These are phyloP conservation scores for Pseudogymnoascus sp. DNA, from an alignment of 2,329 filamentous ascomycete species.

Conservation along the genomic window DNA sequence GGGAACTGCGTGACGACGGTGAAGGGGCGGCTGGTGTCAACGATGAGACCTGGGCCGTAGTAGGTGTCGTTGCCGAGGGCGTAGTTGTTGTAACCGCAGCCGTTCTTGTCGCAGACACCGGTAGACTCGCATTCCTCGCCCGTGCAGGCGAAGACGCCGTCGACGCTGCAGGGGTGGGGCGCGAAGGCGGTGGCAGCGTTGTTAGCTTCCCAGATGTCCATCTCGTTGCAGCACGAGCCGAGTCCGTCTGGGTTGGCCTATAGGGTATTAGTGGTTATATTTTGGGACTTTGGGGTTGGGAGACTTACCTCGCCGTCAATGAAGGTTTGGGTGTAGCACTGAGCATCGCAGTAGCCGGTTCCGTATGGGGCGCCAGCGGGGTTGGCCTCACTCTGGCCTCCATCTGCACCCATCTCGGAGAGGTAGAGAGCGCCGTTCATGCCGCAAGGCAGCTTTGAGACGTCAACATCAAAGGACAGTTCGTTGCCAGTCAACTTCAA, in stretches of 20 bases:
- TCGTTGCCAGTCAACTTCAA: slow-evolving; percentile 36
- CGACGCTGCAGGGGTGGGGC: slow-evolving; percentile 41
- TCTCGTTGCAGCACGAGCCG: slow-evolving; percentile 45
- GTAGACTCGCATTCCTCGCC: slow-evolving; percentile 34
- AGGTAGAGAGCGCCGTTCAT: slow-evolving; percentile 40
- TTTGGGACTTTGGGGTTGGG: slow-evolving; percentile 14
- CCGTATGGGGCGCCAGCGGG: slow-evolving; percentile 39
- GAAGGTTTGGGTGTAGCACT: slow-evolving; percentile 23
- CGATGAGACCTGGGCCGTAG: slow-evolving; percentile 22
- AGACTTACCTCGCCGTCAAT: background rate
- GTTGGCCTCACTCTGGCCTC: slow-evolving; percentile 28
- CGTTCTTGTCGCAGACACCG: slow-evolving; percentile 37
- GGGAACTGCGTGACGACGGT: slow-evolving; percentile 45
- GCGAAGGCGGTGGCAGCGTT: slow-evolving; percentile 36
- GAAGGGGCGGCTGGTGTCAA: slow-evolving; percentile 35
- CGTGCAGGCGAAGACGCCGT: slow-evolving; percentile 37
- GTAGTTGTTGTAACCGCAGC: slow-evolving; percentile 37
- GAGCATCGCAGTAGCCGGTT: slow-evolving; percentile 40
- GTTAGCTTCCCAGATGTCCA: slow-evolving; percentile 51
- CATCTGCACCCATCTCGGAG: slow-evolving; percentile 34
- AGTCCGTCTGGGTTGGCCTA: slow-evolving; percentile 35
- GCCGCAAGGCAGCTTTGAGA: slow-evolving; percentile 36
- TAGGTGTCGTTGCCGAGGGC: slow-evolving; percentile 21
- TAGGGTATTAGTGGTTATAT: slow-evolving; percentile 38
- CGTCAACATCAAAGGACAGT: slow-evolving; percentile 36